phyloP scores from a whole-genome alignment of 2,329 filamentous ascomycete genomes.

The Aspergillus unguis region DNA sequence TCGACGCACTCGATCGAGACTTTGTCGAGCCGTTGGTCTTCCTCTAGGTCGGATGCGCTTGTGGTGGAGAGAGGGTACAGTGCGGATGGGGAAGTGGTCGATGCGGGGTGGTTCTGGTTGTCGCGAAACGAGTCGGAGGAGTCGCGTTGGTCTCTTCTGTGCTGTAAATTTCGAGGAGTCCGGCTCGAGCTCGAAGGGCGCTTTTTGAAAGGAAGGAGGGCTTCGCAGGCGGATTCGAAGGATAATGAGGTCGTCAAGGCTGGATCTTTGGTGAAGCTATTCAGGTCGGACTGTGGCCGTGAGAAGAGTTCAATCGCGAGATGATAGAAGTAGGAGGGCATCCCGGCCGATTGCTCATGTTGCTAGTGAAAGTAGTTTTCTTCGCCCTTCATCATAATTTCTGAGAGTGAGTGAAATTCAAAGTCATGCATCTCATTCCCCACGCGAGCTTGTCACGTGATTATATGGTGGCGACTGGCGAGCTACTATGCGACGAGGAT shows the following conservation, averaged over 20 bases:
- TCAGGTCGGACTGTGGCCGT: conserved; percentile 23
- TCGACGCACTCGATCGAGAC: conserved; percentile 79
- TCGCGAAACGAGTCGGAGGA: background rate
- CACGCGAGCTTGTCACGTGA: background rate
- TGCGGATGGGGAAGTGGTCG: conserved; percentile 5
- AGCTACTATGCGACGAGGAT: too few species aligned
- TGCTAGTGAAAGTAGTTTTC: conserved; percentile 11
- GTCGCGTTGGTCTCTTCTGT: conserved; percentile 14
- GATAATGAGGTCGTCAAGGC: conserved; percentile 23
- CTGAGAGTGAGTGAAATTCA: background rate
- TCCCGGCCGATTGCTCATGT: conserved; percentile 40
- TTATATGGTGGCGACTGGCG: too few species aligned
- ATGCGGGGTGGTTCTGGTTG: conserved; percentile 11
- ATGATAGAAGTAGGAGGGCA: conserved; percentile 64
- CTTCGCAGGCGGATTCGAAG: conserved; percentile 36
- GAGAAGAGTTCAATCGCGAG: conserved; percentile 58
- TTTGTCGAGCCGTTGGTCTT: conserved; percentile 79
- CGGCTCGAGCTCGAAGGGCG: conserved; percentile 19
- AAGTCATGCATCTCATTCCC: background rate
- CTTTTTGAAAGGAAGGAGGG: conserved; percentile 37
- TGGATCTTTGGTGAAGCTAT: conserved; percentile 11
- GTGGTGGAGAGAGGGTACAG: conserved; percentile 21
- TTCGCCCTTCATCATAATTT: background rate
- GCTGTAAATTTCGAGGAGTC: conserved; percentile 7
- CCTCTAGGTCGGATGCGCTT: conserved; percentile 18